Percentiles rank a stretch among this genome's conserved stretches.
Evolutionary conservation across 2,329 filamentous ascomycete genomes (phyloP).

Genomic region (Elsinoe arachidis): DNA sequence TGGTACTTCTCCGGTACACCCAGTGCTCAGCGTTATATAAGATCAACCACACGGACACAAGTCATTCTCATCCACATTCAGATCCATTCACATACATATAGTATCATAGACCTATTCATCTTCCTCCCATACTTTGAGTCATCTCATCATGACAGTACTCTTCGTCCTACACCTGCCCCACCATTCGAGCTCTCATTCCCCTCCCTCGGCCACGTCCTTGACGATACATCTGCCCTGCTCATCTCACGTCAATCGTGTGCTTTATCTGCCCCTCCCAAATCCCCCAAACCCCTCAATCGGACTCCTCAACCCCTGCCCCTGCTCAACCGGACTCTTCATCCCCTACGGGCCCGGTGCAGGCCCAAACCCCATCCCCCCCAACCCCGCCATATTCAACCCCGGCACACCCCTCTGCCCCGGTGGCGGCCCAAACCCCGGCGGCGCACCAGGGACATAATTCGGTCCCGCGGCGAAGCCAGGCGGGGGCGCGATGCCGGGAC

Average conservation of each 20-base stretch:
- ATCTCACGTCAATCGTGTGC: background rate
- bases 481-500: conserved; percentile 13
- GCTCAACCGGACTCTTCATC: conserved; percentile 7
- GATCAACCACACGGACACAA: too few species aligned
- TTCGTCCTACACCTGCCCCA: too few species aligned
- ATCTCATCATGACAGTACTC: too few species aligned
- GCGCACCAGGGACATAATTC: conserved; percentile 10
- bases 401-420: background rate
- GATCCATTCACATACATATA: too few species aligned
- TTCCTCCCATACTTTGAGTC: too few species aligned
- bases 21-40: too few species aligned
- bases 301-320: conserved; percentile 2
- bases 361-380: background rate
- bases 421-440: conserved; percentile 10
- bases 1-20: too few species aligned
- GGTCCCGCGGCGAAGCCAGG: conserved; percentile 13
- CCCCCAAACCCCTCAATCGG: background rate
- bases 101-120: too few species aligned
- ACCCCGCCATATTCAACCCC: background rate
- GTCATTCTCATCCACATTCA: too few species aligned
- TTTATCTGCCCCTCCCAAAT: background rate
- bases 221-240: background rate
- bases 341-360: background rate
- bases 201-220: background rate
- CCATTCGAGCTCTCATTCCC: background rate